Evolutionary conservation across 805 yeast genomes (phyloP), one percentile per base, ranked within the genome.

Genomic region (Starmerella vaccinii): DNA sequence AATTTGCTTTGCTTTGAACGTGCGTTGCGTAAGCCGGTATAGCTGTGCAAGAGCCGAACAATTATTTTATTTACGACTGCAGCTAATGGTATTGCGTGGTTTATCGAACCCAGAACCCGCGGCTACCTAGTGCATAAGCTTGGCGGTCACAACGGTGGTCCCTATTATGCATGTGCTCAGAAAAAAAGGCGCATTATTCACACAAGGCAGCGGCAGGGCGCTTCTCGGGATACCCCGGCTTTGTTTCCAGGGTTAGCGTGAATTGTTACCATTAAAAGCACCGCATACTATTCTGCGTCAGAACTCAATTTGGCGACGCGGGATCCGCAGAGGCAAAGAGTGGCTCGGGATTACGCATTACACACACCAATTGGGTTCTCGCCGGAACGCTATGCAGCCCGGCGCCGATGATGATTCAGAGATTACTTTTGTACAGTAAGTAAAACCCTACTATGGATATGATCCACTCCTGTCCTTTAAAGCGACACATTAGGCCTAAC

Each of bases 401-500:
- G 4, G n/a, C 33, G 23, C 34, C 34, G 34, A 27, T 41, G 45
- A 41, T 41, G 45, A 41, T 16, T 41, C 45, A 41, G 45, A 41
- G 45, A 16, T 41, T 41, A 41, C 45, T 16, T 18, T 34, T 26
- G 21, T 16, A 16, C 23, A 39, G 34, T 16, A 41, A 27, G 22
- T 13, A 18, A 27, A 41, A 41, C 45, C 45, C 45, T 41, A 41
- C 45, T 41, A 24, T 5, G 43, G 15, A 39, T 24, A 22, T n/a
- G 33, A 41, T 26, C 34, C 45, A 41, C 45, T 41, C 45, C 45
- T 21, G 45, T 41, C 45, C 45, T 26, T 27, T 34, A 41, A 41
- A 27, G 45, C 45, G 33, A 41, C 45, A 27, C 34, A 18, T 16
- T 3, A 24, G n/a, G 12, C 45, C 45, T 41, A 41, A 19, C 45